phyloP scores from a whole-genome alignment of 192 early-diverging fungal genomes.

The Polychytrium aggregatum region DNA sequence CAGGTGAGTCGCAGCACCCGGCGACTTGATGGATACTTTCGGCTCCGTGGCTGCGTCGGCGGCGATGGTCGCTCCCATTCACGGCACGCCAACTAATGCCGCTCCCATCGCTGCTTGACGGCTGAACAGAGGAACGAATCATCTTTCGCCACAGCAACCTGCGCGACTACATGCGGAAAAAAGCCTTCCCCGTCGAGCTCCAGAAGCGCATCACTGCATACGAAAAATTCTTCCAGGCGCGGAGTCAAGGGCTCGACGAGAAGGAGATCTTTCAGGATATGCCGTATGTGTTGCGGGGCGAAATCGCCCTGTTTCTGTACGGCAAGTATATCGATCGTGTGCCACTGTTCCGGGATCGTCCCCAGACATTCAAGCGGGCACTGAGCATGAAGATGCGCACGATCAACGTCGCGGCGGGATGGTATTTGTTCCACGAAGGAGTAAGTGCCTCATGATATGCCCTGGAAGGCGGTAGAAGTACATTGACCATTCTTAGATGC shows the following conservation, averaged over 20 bases:
- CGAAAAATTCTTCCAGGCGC: conserved; percentile 3
- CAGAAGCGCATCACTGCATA: conserved; percentile 9
- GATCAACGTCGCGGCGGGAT: conserved; percentile 4
- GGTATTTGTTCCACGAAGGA: conserved; percentile 10
- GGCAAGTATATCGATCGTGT: conserved; percentile 6
- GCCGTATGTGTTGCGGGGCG: conserved; percentile 4
- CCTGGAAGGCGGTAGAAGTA: too few relatives aligned
- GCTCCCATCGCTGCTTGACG: too few relatives aligned
- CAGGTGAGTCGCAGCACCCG: conserved; percentile 10
- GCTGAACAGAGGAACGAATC: too few relatives aligned
- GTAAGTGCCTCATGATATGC: too few relatives aligned
- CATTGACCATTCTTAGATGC: too few relatives aligned
- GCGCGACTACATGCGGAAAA: conserved; percentile 4
- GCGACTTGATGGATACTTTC: too few relatives aligned
- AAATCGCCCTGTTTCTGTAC: conserved; percentile 9
- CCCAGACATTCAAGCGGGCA: neutral
- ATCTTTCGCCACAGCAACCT: too few relatives aligned
- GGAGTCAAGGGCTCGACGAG: conserved; percentile 14
- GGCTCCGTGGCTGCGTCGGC: too few relatives aligned
- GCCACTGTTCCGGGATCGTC: conserved; percentile 8
- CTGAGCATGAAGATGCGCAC: conserved; percentile 2
- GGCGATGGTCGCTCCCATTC: too few relatives aligned
- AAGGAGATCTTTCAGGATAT: conserved; percentile 8
- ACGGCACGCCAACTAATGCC: too few relatives aligned
- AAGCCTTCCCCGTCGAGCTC: conserved; percentile 7